Evolutionary conservation across 208 protist species (phyloP).

Genomic region (Eutreptiella sp.): DNA sequence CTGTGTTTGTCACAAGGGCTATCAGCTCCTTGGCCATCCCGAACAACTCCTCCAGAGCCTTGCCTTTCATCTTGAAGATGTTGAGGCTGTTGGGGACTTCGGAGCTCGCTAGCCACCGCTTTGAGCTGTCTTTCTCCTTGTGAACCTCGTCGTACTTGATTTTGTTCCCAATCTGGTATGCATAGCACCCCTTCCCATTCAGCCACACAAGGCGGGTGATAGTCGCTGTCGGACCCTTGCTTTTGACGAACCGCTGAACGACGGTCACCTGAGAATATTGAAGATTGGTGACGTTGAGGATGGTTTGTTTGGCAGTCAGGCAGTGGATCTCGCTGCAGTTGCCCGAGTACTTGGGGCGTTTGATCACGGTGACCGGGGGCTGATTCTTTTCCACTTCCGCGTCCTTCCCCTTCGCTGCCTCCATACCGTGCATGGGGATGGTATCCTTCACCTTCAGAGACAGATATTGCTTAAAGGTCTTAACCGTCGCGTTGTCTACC

Average conservation of each 20-base stretch:
- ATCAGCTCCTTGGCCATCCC: not conserved
- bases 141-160: not conserved
- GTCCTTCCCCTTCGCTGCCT: no score
- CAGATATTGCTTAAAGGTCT: no score
- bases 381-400: no score
- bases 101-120: not conserved
- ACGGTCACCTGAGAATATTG: not conserved
- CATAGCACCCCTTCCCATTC: not conserved
- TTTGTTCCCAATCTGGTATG: conserved; percentile 1
- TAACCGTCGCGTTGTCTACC: no score
- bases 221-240: conserved; percentile 1
- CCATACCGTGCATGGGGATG: no score
- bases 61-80: not conserved
- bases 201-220: conserved; percentile 2
- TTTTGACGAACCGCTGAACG: conserved; percentile 20
- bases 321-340: no score
- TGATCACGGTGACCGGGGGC: no score
- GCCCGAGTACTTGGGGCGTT: no score
- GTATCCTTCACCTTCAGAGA: no score
- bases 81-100: not conserved
- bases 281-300: no score
- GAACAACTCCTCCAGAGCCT: not conserved
- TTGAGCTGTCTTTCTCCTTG: conserved; percentile 1
- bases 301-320: no score
- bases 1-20: not conserved